Percentiles rank a stretch among this genome's conserved stretches.
These are phyloP conservation scores for Penicillium coprophilum DNA, from an alignment of 495 filamentous ascomycete species.

Conservation along the genomic window DNA sequence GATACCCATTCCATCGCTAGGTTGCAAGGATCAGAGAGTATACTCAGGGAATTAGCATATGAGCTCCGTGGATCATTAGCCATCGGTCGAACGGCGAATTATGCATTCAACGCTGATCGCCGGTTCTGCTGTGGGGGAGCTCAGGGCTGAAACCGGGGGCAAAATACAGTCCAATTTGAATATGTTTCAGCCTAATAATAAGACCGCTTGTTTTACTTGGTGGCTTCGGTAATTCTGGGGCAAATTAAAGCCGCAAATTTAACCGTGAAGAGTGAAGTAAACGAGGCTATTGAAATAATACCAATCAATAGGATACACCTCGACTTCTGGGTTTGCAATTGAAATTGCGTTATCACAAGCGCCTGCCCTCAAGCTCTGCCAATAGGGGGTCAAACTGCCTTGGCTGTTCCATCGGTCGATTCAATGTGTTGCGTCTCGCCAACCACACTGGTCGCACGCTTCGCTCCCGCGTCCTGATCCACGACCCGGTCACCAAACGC, in stretches of 20 bases:
- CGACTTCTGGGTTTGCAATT: neutral
- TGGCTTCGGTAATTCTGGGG: neutral
- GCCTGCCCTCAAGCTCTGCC: neutral
- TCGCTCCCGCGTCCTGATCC: conserved; percentile 33
- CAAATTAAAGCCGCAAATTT: conserved; percentile 1
- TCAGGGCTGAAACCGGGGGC: neutral
- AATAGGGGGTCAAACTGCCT: neutral
- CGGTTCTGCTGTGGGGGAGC: neutral
- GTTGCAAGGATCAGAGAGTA: no score
- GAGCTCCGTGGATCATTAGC: neutral
- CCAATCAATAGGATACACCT: neutral
- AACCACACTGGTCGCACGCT: conserved; percentile 14
- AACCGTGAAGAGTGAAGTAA: no score
- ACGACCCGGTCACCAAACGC: conserved; percentile 58
- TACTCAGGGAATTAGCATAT: neutral
- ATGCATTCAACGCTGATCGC: neutral
- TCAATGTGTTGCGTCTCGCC: conserved; percentile 33
- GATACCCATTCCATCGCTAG: no score
- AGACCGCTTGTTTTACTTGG: neutral
- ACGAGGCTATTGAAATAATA: no score
- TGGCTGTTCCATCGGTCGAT: neutral
- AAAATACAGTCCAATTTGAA: neutral
- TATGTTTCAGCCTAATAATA: neutral
- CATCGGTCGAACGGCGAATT: neutral
- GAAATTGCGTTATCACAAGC: neutral